Conservation (phyloP, 179 eudicot species). For the Drosera spatulata region DNA sequence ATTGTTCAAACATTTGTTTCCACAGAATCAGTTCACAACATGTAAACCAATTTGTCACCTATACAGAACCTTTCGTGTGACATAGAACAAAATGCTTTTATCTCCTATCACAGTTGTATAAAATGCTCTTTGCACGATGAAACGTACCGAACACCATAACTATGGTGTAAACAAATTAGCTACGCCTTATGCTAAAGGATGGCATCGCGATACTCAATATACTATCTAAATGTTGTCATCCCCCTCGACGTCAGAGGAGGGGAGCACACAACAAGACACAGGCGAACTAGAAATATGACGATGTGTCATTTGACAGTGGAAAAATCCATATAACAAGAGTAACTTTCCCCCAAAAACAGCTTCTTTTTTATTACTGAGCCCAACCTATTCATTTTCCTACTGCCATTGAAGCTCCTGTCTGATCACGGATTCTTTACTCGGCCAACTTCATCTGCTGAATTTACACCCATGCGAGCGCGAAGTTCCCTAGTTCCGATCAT, state of each 20-base stretch:
- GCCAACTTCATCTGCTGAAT: constrained; percentile 13
- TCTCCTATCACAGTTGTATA: no score
- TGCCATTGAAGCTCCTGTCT: neutral
- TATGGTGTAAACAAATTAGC: no score
- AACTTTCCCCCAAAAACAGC: constrained; percentile 3
- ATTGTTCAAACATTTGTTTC: no score
- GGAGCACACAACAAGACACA: neutral
- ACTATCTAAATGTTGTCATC: no score
- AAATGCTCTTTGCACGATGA: no score
- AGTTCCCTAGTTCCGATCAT: constrained; percentile 17
- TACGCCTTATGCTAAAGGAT: no score
- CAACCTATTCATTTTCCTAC: constrained; percentile 1
- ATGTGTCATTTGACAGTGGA: constrained; percentile 12
- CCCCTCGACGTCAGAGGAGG: neutral
- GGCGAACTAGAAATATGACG: constrained; percentile 7
- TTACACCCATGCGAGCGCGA: constrained; percentile 17
- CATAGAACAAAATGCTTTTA: no score
- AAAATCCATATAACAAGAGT: constrained; percentile 1
- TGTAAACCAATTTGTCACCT: no score
- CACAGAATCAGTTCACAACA: no score
- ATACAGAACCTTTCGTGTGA: no score
- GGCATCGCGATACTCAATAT: no score
- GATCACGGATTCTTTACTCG: constrained; percentile 4
- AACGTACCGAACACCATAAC: no score
- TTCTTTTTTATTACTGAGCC: constrained; percentile 1